Evolutionary conservation across 371 early-diverging fungal genomes (phyloP).

Genomic region (Homolaphlyctis polyrhiza): DNA sequence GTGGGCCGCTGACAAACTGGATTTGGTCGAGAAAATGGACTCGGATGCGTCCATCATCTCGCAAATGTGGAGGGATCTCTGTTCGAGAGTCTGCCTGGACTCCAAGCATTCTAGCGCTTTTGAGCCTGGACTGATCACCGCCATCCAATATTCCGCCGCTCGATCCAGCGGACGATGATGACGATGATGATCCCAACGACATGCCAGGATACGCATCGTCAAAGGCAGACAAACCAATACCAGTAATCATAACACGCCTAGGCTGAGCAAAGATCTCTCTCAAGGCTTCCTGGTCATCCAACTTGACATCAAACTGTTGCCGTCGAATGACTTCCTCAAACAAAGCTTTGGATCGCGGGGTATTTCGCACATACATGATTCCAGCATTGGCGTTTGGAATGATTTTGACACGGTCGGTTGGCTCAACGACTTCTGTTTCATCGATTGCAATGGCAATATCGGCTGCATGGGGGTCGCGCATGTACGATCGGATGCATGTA

Average conservation of each 20-base stretch:
- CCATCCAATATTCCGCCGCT: background rate
- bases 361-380: conserved; percentile 15
- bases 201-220: background rate
- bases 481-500: background rate
- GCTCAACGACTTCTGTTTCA: background rate
- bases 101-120: background rate
- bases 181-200: background rate
- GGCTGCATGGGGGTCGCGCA: background rate
- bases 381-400: conserved; percentile 8
- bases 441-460: background rate
- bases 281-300: conserved; percentile 11
- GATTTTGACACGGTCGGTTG: background rate
- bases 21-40: conserved; percentile 14
- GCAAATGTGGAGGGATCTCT: background rate
- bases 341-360: background rate
- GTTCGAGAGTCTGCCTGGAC: background rate
- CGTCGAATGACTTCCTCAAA: background rate
- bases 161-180: background rate
- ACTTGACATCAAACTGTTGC: background rate
- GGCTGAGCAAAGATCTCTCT: conserved; percentile 4
- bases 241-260: conserved; percentile 4
- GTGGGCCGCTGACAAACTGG: conserved; percentile 12
- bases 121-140: background rate
- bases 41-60: background rate
- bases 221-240: background rate